Base-by-base conservation (phyloP, 257 asterid genomes). In the Salvia miltiorrhiza region DNA sequence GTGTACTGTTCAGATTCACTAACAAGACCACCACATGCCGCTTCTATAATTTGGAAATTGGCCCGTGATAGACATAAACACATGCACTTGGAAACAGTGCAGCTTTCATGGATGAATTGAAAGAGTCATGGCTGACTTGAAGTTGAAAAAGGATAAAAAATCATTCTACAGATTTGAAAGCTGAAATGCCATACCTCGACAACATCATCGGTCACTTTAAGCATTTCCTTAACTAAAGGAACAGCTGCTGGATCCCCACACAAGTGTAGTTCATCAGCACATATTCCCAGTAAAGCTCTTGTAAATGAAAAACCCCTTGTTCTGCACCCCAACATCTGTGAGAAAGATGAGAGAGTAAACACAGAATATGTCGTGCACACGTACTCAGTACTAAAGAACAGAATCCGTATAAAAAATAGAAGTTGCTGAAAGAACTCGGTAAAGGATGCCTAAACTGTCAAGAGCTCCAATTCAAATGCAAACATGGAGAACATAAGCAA, bases 171-270 rank as follows among this genome's bases (percentile, higher is more conserved):
- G 23, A 21, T 48, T 37, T 26, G 69, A 76, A 70, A 47, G 63
- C 16, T 20, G 63, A 52, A 54, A 47, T 7, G 37, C 52, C 21
- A 41, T 87, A 87, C 97, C 91, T 79, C 69, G 59, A 93, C 75
- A 71, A 61, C 77, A 72, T 93, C 99, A 57, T 77, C 91, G 43
- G 99, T 93, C 74, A 83, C 91, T 87, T 88, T 87, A 76, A 93
- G 96, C 69, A 93, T 80, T 75, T 88, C 92, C 76, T 88, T 78
- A 49, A 93, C 80, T 67, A 93, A 77, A 77, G 97, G 95, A 84
- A 93, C 96, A 58, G 90, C 95, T 55, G 96, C 97, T 14, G 97
- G 79, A 82, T 93, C 99, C 70, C 99, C 99, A 73, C 99, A 93
- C 60, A 93, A 76, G 85, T 93, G 99, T 59, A 93, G 79, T 85